Percentiles rank a stretch among this genome's conserved stretches.
phyloP scores from a whole-genome alignment of 2,329 filamentous ascomycete genomes.

The Hypoxylon sp. region DNA sequence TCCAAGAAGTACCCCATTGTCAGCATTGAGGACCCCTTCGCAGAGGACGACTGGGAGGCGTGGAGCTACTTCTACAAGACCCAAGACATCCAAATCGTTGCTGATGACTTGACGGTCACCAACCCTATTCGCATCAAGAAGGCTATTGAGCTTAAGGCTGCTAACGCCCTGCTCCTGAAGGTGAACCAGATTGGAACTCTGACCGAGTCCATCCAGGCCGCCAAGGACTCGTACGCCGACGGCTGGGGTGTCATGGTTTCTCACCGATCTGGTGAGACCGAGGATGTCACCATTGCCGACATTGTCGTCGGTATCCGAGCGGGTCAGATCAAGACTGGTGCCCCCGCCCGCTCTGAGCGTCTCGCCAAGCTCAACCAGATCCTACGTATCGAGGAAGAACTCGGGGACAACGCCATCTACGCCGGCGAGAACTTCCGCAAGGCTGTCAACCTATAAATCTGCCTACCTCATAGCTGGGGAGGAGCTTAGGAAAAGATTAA shows the following conservation, averaged over 20 bases:
- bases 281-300: constrained; percentile 99
- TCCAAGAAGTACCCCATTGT: constrained; percentile 98
- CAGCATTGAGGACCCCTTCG: constrained; percentile 98
- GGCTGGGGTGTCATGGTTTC: constrained; percentile 99
- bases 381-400: constrained; percentile 99
- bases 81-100: constrained; percentile 97
- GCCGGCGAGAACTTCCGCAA: constrained; percentile 94
- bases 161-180: constrained; percentile 98
- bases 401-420: constrained; percentile 91
- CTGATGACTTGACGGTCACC: constrained; percentile 98
- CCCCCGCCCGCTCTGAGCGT: constrained; percentile 95
- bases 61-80: constrained; percentile 99
- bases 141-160: constrained; percentile 98
- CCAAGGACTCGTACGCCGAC: constrained; percentile 97
- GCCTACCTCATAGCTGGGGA: constrained; percentile 28
- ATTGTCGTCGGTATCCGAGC: constrained; percentile 96
- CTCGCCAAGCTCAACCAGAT: constrained; percentile 99
- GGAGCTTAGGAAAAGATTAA: too few species aligned
- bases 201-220: constrained; percentile 98
- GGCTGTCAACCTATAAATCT: constrained; percentile 83
- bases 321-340: constrained; percentile 99
- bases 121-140: constrained; percentile 99
- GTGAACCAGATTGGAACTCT: constrained; percentile 99
- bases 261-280: constrained; percentile 98
- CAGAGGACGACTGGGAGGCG: constrained; percentile 99